Conservation (phyloP, 106 monocot genomes). For the Acorus calamus region DNA sequence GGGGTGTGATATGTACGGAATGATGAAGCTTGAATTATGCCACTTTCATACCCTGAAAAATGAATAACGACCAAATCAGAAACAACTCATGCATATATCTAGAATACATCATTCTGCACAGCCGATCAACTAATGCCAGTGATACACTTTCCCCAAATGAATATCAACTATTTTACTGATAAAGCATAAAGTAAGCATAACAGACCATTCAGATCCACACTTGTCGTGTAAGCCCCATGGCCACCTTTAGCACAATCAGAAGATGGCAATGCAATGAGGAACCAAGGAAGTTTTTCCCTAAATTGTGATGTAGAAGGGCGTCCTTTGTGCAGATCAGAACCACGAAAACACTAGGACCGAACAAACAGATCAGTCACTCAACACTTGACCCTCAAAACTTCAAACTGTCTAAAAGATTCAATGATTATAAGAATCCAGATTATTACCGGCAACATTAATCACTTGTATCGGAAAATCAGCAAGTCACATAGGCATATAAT, state of each 20-base stretch:
- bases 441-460: too few species aligned
- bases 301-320: constrained; percentile 88
- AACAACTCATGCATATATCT: not conserved
- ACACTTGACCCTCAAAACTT: not conserved
- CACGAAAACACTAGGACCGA: constrained; percentile 60
- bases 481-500: too few species aligned
- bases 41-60: constrained; percentile 68
- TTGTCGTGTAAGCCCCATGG: constrained; percentile 85
- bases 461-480: too few species aligned
- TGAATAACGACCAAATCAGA: not conserved
- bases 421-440: too few species aligned
- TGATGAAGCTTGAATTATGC: constrained; percentile 67
- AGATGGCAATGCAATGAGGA: constrained; percentile 90
- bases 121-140: too few species aligned
- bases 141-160: too few species aligned
- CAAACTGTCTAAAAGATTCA: too few species aligned
- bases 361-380: constrained; percentile 3
- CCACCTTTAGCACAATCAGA: constrained; percentile 95
- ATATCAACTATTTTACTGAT: too few species aligned
- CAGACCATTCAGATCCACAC: constrained; percentile 71
- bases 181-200: not conserved
- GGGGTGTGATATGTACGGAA: constrained; percentile 98
- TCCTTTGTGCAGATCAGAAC: constrained; percentile 64
- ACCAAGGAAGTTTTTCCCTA: constrained; percentile 93
- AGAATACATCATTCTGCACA: not conserved